Evolutionary conservation across 306 rosid genomes (phyloP).

Genomic region (barrel medic (Medicago truncatula)): MtrunA17r5.0-ANR NC_053045.1:33544501-33545000

Average conservation of each 20-base stretch:
- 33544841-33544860: neutral
- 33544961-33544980: neutral
- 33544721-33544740: constrained; percentile 50
- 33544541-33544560: constrained; percentile 82
- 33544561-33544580: constrained; percentile 80
- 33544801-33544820: neutral
- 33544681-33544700: constrained; percentile 69
- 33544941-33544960: constrained; percentile 6
- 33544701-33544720: constrained; percentile 80
- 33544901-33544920: neutral
- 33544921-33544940: neutral
- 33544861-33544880: neutral
- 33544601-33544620: constrained; percentile 80
- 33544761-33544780: neutral
- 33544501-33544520: constrained; percentile 73
- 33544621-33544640: constrained; percentile 87
- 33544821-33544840: neutral
- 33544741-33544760: neutral
- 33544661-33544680: constrained; percentile 76
- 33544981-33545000: neutral
- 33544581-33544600: constrained; percentile 78
- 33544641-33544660: constrained; percentile 69
- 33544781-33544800: neutral
- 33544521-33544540: constrained; percentile 70
- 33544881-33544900: neutral